phyloP scores from a whole-genome alignment of 1,284 basidiomycete species.

The Cystobasidium pallidum region DNA sequence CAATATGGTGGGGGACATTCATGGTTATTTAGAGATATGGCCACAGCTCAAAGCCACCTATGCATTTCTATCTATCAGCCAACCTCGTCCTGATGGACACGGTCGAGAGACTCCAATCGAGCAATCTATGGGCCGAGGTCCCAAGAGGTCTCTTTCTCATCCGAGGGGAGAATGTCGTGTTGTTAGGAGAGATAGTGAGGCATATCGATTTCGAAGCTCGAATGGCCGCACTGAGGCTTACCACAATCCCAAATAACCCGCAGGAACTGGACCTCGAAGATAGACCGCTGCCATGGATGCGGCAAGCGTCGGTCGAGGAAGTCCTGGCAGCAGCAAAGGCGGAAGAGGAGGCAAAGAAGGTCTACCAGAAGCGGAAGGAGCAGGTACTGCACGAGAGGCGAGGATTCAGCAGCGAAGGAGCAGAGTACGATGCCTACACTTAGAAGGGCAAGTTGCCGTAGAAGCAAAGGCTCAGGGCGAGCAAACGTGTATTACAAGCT shows the following conservation, averaged over 20 bases:
- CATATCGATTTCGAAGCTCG: no score
- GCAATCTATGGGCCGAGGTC: constrained; percentile 75
- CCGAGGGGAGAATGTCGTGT: constrained; percentile 96
- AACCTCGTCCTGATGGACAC: constrained; percentile 59
- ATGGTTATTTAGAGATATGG: no score
- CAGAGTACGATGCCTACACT: constrained; percentile 81
- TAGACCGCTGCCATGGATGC: constrained; percentile 68
- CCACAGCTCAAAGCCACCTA: no score
- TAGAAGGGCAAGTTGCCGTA: not conserved
- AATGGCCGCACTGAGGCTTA: no score
- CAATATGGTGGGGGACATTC: constrained; percentile 81
- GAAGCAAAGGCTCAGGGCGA: no score
- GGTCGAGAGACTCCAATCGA: constrained; percentile 77
- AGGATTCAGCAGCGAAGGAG: constrained; percentile 84
- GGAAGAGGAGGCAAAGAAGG: constrained; percentile 60
- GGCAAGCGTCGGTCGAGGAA: constrained; percentile 70
- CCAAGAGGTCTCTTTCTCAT: constrained; percentile 89
- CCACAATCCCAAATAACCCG: no score
- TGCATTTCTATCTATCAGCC: constrained; percentile 47
- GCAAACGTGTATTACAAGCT: no score
- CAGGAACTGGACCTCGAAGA: constrained; percentile 94
- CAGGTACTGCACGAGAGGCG: constrained; percentile 74
- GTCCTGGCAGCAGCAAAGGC: constrained; percentile 73
- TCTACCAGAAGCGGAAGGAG: constrained; percentile 63
- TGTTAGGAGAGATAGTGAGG: constrained; percentile 94